Percentiles rank a stretch among this genome's conserved stretches.
Conservation (phyloP, 1,139 yeast species). For the Yamadazyma songkhlaensis region DNA sequence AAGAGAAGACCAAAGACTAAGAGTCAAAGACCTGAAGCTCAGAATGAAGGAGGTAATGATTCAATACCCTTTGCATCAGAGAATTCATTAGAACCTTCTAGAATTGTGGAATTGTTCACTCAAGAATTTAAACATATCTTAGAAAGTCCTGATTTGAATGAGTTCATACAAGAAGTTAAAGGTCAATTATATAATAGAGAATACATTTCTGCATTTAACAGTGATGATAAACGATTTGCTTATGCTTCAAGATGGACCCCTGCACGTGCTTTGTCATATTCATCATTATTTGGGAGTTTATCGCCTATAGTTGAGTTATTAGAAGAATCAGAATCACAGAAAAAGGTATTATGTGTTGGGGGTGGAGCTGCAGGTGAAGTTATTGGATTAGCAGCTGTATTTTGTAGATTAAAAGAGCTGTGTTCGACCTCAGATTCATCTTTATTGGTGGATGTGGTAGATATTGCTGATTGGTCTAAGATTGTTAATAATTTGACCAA, state of each 20-base stretch:
- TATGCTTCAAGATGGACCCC: slow-evolving; percentile 88
- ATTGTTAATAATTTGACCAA: slow-evolving; percentile 45
- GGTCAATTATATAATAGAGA: slow-evolving; percentile 66
- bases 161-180: slow-evolving; percentile 66
- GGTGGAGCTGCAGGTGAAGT: slow-evolving; percentile 91
- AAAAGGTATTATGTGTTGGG: slow-evolving; percentile 63
- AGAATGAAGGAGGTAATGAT: slow-evolving; percentile 17
- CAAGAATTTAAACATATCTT: slow-evolving; percentile 45
- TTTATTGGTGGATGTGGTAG: slow-evolving; percentile 55
- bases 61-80: slow-evolving; percentile 32
- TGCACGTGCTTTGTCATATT: slow-evolving; percentile 70
- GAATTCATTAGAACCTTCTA: slow-evolving; percentile 29
- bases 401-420: slow-evolving; percentile 46
- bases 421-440: slow-evolving; percentile 29
- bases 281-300: slow-evolving; percentile 58
- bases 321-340: slow-evolving; percentile 23
- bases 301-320: slow-evolving; percentile 39
- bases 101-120: slow-evolving; percentile 49
- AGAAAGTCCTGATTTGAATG: slow-evolving; percentile 39
- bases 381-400: slow-evolving; percentile 64
- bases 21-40: slow-evolving; percentile 7
- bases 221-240: slow-evolving; percentile 64
- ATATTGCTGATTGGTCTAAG: slow-evolving; percentile 74
- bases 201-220: slow-evolving; percentile 65
- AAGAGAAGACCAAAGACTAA: slow-evolving; percentile 13